Evolutionary conservation across 192 early-diverging fungal species (phyloP), one percentile per base, ranked within the genome.

Genomic region (Borealophlyctis nickersoniae): DNA sequence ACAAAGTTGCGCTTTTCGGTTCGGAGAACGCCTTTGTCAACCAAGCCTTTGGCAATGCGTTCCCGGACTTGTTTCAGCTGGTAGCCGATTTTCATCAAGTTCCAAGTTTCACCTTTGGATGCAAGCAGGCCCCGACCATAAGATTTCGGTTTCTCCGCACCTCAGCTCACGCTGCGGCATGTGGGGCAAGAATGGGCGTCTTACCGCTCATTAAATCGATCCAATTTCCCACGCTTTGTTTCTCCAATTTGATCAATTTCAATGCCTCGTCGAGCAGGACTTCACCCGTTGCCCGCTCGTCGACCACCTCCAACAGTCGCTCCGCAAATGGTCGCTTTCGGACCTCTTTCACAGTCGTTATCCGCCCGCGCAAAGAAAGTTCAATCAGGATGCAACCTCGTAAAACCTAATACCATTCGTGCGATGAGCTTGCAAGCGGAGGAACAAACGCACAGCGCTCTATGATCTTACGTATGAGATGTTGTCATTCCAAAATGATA

Each of bases 401-500:
- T 19, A 98, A 75, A 0, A 94, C 90, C 75, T 80, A 24, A 24
- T 24, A 55, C 11, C 28, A 28, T 9, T 23, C 9, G 53, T 16
- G n/a, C 45, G 45, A n/a, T 13, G 45, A 48, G 9, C 9, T 9
- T 48, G 11, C 45, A 48, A 48, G 45, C 45, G 45, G 11, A 48
- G 45, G 11, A 51, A 2, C 4, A 51, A 51, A 51, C 22, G 28
- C 4, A 11, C 3, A 4, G 50, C 3, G 2, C 3, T 22, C 50
- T 2, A 2, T 26, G 2, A 30, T 72, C 70, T 27, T 45, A 82
- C 81, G 77, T 98, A 98, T 24, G 92, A 95, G 56, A 98, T 92
- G 72, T 92, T 94, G 77, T 98, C 96, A 76, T 98, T 98, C 96
- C 96, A 98, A 72, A 98, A 98, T 27, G 93, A 95, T 36, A 98